phyloP scores from a whole-genome alignment of 768 basidiomycete species.

The Boletus tylopilopsis region DNA sequence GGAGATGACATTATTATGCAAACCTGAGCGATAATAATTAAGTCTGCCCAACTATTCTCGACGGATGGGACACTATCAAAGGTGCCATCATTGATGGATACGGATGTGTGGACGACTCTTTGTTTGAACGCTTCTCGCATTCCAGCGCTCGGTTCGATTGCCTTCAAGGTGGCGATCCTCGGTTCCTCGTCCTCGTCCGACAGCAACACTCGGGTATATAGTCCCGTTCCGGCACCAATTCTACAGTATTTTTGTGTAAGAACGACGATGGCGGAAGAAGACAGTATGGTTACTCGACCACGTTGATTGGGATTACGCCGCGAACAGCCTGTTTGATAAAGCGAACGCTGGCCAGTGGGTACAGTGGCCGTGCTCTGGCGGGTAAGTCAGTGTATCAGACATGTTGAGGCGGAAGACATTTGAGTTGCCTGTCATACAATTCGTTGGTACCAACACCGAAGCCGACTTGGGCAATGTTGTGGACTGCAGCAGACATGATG shows the following conservation, averaged over 20 bases:
- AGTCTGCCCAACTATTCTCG: conserved; percentile 67
- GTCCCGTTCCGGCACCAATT: conserved; percentile 81
- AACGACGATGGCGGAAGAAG: neutral
- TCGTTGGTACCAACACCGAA: conserved; percentile 83
- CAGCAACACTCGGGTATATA: conserved; percentile 82
- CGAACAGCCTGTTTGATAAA: conserved; percentile 53
- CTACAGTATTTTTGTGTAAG: conserved; percentile 34
- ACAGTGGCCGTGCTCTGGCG: conserved; percentile 74
- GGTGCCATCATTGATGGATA: conserved; percentile 57
- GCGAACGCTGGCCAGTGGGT: conserved; percentile 59
- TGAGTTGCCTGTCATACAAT: conserved; percentile 49
- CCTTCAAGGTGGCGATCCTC: conserved; percentile 51
- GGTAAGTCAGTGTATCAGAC: no score
- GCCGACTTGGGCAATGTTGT: conserved; percentile 64
- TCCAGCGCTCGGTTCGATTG: conserved; percentile 82
- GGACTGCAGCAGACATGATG: conserved; percentile 43
- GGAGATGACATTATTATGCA: neutral
- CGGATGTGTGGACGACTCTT: conserved; percentile 50
- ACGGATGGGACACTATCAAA: conserved; percentile 58
- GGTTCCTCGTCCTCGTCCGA: conserved; percentile 55
- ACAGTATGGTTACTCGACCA: conserved; percentile 57
- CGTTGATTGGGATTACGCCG: conserved; percentile 42
- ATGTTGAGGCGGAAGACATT: no score
- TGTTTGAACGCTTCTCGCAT: conserved; percentile 75
- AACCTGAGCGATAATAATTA: conserved; percentile 77